Conservation (phyloP, 139 green algal genomes). For the Chlorella vulgaris region DNA sequence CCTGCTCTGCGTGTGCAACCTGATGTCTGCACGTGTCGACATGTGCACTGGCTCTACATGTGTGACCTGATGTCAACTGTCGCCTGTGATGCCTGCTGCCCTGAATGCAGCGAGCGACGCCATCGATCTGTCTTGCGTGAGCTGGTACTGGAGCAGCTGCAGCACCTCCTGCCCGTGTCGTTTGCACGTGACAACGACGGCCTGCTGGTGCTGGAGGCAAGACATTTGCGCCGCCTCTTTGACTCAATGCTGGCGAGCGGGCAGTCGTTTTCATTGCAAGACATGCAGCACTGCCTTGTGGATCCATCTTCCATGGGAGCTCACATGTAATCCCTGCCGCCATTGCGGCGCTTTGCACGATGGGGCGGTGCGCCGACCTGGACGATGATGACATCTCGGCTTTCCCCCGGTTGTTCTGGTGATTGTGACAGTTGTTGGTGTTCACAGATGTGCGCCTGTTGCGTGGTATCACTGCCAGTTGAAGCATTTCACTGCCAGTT, state of each 20-base stretch:
- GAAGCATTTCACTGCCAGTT: too few relatives aligned
- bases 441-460: too few relatives aligned
- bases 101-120: neutral
- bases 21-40: neutral
- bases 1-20: neutral
- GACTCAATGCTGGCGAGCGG: neutral
- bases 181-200: slow-evolving; percentile 18
- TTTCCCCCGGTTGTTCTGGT: too few relatives aligned
- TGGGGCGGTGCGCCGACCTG: too few relatives aligned
- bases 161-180: slow-evolving; percentile 21
- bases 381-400: too few relatives aligned
- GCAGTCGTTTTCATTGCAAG: neutral
- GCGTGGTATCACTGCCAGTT: too few relatives aligned
- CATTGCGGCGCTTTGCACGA: too few relatives aligned
- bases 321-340: too few relatives aligned
- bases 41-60: neutral
- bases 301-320: slow-evolving; percentile 2
- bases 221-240: slow-evolving; percentile 18
- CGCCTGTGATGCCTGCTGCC: neutral
- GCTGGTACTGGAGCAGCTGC: slow-evolving; percentile 23
- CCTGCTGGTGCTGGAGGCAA: slow-evolving; percentile 13
- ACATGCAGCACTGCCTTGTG: slow-evolving; percentile 31
- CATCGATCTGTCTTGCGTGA: slow-evolving; percentile 24
- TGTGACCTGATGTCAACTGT: neutral
- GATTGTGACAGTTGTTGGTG: too few relatives aligned